Evolutionary conservation across 768 basidiomycete genomes (phyloP), one percentile per base, ranked within the genome.

Genomic region (Symmetrospora coprosmae): DNA sequence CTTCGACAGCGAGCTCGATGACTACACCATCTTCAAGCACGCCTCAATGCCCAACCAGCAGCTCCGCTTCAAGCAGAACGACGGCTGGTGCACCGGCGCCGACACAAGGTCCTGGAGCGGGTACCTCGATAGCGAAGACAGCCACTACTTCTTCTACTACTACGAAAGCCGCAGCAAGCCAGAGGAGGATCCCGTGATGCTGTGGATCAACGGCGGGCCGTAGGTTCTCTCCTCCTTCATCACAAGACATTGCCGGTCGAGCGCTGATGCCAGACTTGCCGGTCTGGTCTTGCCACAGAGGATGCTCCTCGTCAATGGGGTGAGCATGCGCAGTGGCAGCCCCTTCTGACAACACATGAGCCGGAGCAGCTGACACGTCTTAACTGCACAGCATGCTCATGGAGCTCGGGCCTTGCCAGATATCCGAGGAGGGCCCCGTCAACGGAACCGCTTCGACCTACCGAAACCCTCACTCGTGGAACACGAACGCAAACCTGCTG

Each of bases 201-300:
- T 63, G 1, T 63, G 62, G 62, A 56, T 55, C 13, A 63, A 63
- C 38, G 62, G 62, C 1, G 53, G 53, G 21, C 19, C 16, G 40
- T 31, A 47, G 9, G 28, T 49, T 16, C n/a, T n/a, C n/a, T n/a
- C n/a, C n/a, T n/a, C n/a, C n/a, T n/a, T n/a, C n/a, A n/a, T n/a
- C n/a, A n/a, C n/a, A n/a, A n/a, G n/a, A n/a, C n/a, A n/a, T n/a
- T n/a, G n/a, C n/a, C n/a, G n/a, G n/a, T n/a, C n/a, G n/a, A n/a
- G n/a, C n/a, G n/a, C n/a, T n/a, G n/a, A n/a, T n/a, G n/a, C n/a
- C n/a, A n/a, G n/a, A n/a, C n/a, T n/a, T n/a, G n/a, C n/a, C n/a
- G n/a, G n/a, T n/a, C n/a, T n/a, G n/a, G n/a, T n/a, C n/a, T n/a
- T n/a, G n/a, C n/a, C n/a, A n/a, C n/a, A n/a, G n/a, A n/a, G n/a